Conservation (phyloP, 306 rosid species). For the Fragaria iinumae region DNA sequence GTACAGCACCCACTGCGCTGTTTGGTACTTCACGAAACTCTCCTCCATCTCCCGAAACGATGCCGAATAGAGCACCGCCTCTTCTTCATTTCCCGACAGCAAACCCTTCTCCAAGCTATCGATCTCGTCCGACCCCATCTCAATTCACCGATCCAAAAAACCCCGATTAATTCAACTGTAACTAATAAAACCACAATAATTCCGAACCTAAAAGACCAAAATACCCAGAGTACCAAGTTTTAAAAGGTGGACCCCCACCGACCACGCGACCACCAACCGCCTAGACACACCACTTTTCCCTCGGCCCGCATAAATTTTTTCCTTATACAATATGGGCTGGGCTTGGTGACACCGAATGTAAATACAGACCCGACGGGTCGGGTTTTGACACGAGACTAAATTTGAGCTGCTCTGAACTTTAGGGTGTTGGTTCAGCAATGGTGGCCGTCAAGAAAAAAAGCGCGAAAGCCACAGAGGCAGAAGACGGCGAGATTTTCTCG, state of each 20-base stretch:
- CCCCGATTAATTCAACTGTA: not conserved
- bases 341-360: not conserved
- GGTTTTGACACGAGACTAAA: not conserved
- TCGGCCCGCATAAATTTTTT: no score
- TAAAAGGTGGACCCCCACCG: no score
- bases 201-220: no score
- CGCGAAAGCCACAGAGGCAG: slow-evolving; percentile 13
- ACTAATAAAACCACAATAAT: no score
- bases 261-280: no score
- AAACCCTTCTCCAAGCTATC: slow-evolving; percentile 62
- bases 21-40: slow-evolving; percentile 58
- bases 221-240: no score
- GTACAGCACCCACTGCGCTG: slow-evolving; percentile 75
- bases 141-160: not conserved
- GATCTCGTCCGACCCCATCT: slow-evolving; percentile 56
- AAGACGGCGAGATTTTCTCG: slow-evolving; percentile 47
- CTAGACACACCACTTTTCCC: no score
- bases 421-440: not conserved
- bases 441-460: slow-evolving; percentile 37
- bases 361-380: not conserved
- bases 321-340: not conserved
- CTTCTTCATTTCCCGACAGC: slow-evolving; percentile 43
- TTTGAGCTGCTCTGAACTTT: not conserved
- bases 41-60: slow-evolving; percentile 77
- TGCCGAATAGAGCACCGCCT: slow-evolving; percentile 54